Evolutionary conservation across 305 asterid species (phyloP).

Genomic region (Withania somnifera): DNA sequence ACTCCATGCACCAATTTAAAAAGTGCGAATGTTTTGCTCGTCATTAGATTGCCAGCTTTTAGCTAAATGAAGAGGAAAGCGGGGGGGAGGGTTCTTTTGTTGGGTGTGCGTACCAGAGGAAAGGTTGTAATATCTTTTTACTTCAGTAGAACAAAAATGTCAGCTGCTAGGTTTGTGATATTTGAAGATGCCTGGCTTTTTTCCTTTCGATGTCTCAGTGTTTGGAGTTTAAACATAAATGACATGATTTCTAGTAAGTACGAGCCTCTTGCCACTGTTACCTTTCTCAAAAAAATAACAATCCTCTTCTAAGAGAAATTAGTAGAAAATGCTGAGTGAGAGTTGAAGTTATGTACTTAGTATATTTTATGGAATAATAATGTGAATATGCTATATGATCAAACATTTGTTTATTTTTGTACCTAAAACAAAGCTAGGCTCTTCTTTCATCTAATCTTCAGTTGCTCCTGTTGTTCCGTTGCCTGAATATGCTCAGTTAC

Average conservation of each 20-base stretch:
- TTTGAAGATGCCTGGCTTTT: not conserved
- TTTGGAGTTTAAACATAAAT: not conserved
- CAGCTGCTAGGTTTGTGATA: not conserved
- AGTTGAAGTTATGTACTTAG: not conserved
- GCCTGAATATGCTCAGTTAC: not conserved
- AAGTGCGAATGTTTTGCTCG: not conserved
- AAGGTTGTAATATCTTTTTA: not conserved
- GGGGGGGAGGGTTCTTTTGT: not conserved
- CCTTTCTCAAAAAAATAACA: not conserved
- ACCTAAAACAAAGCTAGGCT: not conserved
- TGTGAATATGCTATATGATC: not conserved
- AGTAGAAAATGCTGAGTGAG: not conserved
- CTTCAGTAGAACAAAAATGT: not conserved
- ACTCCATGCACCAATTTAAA: not conserved
- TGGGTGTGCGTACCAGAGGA: not conserved
- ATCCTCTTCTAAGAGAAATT: not conserved
- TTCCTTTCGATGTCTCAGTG: not conserved
- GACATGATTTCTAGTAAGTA: not conserved
- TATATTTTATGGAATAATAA: not conserved
- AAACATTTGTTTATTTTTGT: not conserved
- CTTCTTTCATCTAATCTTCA: not conserved
- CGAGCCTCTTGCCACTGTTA: not conserved
- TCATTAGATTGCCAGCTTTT: not conserved
- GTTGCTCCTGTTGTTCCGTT: not conserved
- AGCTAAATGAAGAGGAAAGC: not conserved